Percentiles rank a stretch among this genome's conserved stretches.
These are phyloP conservation scores for Boechera stricta DNA, from an alignment of 345 rosid genomes.

Conservation along the genomic window DNA sequence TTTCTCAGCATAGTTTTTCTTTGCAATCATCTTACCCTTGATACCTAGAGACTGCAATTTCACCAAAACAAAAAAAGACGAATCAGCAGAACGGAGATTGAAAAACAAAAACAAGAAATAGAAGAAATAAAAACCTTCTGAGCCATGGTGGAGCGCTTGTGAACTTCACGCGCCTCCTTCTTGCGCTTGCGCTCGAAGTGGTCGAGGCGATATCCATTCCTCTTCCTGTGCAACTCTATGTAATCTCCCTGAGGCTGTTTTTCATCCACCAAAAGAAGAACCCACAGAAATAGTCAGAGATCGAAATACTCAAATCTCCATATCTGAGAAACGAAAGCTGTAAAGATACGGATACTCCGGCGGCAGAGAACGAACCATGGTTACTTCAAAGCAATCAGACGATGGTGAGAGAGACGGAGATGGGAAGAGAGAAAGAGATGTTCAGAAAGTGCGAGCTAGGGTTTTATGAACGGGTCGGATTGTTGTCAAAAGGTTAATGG, in stretches of 20 bases:
- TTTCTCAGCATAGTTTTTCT: conserved; percentile 76
- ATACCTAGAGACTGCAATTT: conserved; percentile 63
- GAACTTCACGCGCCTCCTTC: conserved; percentile 91
- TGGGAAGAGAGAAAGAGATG: neutral
- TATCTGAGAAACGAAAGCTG: neutral
- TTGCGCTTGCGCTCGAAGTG: conserved; percentile 85
- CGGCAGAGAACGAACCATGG: conserved; percentile 44
- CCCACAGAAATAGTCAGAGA: conserved; percentile 9
- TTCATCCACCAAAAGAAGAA: conserved; percentile 26
- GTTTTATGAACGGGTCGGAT: conserved; percentile 26
- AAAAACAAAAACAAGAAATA: neutral
- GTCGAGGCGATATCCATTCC: conserved; percentile 79
- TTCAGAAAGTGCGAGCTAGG: neutral
- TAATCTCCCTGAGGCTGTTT: conserved; percentile 93
- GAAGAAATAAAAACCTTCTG: conserved; percentile 52
- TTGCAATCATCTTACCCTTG: conserved; percentile 81
- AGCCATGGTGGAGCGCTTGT: conserved; percentile 74
- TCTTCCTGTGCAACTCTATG: conserved; percentile 82
- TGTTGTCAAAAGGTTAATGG: neutral
- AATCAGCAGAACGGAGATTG: conserved; percentile 11
- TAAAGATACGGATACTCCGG: conserved; percentile 4
- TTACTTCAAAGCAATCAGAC: conserved; percentile 18
- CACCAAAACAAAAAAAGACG: neutral
- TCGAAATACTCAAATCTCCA: neutral
- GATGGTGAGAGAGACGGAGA: neutral